Base-by-base conservation (phyloP, 192 early-diverging fungal species). In the Lunasporangiospora selenospora region DNA sequence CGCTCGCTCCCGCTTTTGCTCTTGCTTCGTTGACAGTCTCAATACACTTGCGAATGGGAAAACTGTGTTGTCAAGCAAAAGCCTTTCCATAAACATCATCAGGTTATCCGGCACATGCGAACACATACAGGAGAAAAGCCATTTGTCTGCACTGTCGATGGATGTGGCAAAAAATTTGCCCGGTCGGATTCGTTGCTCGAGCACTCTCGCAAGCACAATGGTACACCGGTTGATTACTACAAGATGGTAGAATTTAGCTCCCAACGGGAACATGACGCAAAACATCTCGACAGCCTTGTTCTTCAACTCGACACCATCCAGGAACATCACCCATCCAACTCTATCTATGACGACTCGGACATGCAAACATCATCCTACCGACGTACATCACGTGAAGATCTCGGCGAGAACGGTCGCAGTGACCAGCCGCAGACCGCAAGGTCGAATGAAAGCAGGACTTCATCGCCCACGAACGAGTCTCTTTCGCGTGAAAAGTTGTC, bases 91-190 rank as follows among this genome's bases (percentile, higher is more conserved):
- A 87, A 89, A 64, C 80, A 87, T 15, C 88, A 89, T 49, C 89
- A 91, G 52, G 81, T 91, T 56, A 82, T 83, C 40, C 89, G 89
- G 39, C 91, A 93, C 62, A 79, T 87, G 43, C 83, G 88, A 3
- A 90, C 85, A 0, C 89, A 93, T 58, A 93, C 88, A 13, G 91
- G 91, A 30, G 91, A 93, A 67, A 81, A 85, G 41, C 91, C 91
- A 1, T 91, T 88, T 78, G 65, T 81, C 37, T 93, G 91, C 51
- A 63, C 65, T 11, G 80, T 85, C 3, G 77, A 81, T 10, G 88
- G 82, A 36, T 93, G 91, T 50, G 85, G 76, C 29, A 91, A 90
- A 61, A 80, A 75, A 37, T 93, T 93, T 80, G 87, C 89, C 26
- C 83, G 90, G n/a, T 87, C 85, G 32, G 91, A 91, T 65, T 88